A percentile compares a stretch with the other conserved stretches of the same genome.
Evolutionary conservation across 352 stramenopile genomes (phyloP).

Genomic region (Phytophthora fragariae): DNA sequence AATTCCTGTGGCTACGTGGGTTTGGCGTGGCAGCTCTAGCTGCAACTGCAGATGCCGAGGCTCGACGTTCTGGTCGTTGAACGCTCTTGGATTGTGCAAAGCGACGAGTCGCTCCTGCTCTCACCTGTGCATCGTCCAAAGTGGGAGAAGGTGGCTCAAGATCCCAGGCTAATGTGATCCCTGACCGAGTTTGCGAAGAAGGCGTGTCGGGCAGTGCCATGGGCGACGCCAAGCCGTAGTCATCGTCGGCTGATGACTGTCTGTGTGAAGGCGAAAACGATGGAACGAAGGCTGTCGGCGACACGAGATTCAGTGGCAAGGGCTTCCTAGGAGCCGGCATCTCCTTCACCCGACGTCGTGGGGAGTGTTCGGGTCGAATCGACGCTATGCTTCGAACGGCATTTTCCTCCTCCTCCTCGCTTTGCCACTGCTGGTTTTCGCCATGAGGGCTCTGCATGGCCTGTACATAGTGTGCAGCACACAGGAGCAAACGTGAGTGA

Average conservation of each 20-base stretch:
- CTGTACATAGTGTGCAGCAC: slow-evolving; percentile 29
- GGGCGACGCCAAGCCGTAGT: slow-evolving; percentile 76
- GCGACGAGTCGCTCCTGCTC: slow-evolving; percentile 16
- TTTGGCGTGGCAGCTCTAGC: slow-evolving; percentile 36
- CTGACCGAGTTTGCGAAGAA: slow-evolving; percentile 27
- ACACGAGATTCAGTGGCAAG: slow-evolving; percentile 47
- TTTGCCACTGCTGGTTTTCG: slow-evolving; percentile 58
- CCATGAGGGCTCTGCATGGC: slow-evolving; percentile 80
- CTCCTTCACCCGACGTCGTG: slow-evolving; percentile 13
- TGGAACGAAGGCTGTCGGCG: slow-evolving; percentile 47
- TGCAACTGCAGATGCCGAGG: slow-evolving; percentile 8
- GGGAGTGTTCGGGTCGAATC: slow-evolving; percentile 36
- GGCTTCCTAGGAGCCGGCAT: slow-evolving; percentile 4
- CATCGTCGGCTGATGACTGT: slow-evolving; percentile 45
- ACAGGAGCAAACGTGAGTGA: slow-evolving; percentile 3
- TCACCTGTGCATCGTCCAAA: slow-evolving; percentile 19
- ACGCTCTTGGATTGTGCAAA: slow-evolving; percentile 33
- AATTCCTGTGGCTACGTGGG: slow-evolving; percentile 28
- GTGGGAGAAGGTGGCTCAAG: slow-evolving; percentile 30
- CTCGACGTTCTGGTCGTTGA: slow-evolving; percentile 30
- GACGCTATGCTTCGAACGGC: background rate
- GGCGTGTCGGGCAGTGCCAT: slow-evolving; percentile 62
- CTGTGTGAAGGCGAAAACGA: slow-evolving; percentile 50
- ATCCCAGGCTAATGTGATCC: slow-evolving; percentile 36
- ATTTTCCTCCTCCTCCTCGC: slow-evolving; percentile 26